These are phyloP conservation scores for Spathaspora sp. DNA, from an alignment of 1,139 yeast genomes.

Conservation along the genomic window DNA sequence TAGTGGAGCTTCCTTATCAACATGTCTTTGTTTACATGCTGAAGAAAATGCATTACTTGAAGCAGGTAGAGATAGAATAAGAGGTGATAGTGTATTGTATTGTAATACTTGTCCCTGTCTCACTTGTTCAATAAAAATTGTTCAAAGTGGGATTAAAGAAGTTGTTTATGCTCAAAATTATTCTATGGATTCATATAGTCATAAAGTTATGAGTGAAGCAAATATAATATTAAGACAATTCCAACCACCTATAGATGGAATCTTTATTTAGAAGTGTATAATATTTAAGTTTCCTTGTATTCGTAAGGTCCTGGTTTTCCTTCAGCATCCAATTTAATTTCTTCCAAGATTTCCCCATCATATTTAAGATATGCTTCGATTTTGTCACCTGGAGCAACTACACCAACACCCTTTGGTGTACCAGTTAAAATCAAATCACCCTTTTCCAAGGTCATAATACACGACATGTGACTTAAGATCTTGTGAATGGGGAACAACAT, in stretches of 20 bases:
- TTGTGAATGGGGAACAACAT: slow-evolving; percentile 89
- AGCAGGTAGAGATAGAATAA: slow-evolving; percentile 84
- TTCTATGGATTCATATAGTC: slow-evolving; percentile 82
- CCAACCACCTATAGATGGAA: slow-evolving; percentile 56
- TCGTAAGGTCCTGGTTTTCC: slow-evolving; percentile 81
- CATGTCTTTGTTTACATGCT: slow-evolving; percentile 93
- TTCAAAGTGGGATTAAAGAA: slow-evolving; percentile 86
- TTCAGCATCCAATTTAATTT: slow-evolving; percentile 53
- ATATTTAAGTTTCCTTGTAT: slow-evolving; percentile 50
- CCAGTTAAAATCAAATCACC: slow-evolving; percentile 94
- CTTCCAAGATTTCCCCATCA: slow-evolving; percentile 55
- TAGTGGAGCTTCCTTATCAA: slow-evolving; percentile 57
- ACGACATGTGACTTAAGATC: slow-evolving; percentile 76
- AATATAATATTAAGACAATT: slow-evolving; percentile 75
- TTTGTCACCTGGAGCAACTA: slow-evolving; percentile 72
- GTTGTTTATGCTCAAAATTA: slow-evolving; percentile 94
- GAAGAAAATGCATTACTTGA: slow-evolving; percentile 95
- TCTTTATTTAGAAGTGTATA: not conserved
- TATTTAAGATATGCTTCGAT: slow-evolving; percentile 62
- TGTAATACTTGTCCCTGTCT: slow-evolving; percentile 98
- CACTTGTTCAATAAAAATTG: slow-evolving; percentile 92
- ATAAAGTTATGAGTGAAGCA: slow-evolving; percentile 69
- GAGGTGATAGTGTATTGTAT: slow-evolving; percentile 61
- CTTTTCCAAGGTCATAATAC: slow-evolving; percentile 84
- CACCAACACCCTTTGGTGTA: slow-evolving; percentile 98